Conservation (phyloP, 192 early-diverging fungal species). For the Gonapodya sp. region DNA sequence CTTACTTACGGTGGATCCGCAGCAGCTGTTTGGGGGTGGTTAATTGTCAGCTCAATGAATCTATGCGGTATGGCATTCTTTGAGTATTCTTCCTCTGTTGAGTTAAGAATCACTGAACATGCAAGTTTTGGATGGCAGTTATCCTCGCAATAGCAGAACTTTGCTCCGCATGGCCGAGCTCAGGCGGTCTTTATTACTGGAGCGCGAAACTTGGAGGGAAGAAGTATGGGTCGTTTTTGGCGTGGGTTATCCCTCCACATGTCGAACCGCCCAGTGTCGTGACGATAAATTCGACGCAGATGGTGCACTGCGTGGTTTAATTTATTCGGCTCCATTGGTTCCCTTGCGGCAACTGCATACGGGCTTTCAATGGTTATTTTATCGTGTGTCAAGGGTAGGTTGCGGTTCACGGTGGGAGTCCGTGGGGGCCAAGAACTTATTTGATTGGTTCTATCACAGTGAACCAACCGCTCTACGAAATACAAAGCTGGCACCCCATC, state of each 20-base stretch:
- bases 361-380: neutral
- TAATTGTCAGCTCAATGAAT: neutral
- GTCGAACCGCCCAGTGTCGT: neutral
- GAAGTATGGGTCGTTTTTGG: neutral
- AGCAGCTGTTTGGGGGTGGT: neutral
- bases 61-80: neutral
- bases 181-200: slow-evolving; percentile 7
- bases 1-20: neutral
- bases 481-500: neutral
- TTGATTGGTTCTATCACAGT: neutral
- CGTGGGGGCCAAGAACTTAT: neutral
- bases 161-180: neutral
- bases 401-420: neutral
- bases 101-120: neutral
- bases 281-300: neutral
- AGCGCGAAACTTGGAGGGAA: neutral
- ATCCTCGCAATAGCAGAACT: neutral
- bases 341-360: neutral
- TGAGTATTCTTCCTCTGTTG: too few species aligned
- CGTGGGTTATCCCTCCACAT: neutral
- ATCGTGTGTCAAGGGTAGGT: neutral
- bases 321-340: neutral
- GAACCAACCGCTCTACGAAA: neutral
- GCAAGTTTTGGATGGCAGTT: neutral
- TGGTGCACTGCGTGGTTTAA: neutral